Evolutionary conservation across 768 basidiomycete genomes (phyloP), one percentile per base, ranked within the genome.

Genomic region (Strobilomyces echinocephalus): DNA sequence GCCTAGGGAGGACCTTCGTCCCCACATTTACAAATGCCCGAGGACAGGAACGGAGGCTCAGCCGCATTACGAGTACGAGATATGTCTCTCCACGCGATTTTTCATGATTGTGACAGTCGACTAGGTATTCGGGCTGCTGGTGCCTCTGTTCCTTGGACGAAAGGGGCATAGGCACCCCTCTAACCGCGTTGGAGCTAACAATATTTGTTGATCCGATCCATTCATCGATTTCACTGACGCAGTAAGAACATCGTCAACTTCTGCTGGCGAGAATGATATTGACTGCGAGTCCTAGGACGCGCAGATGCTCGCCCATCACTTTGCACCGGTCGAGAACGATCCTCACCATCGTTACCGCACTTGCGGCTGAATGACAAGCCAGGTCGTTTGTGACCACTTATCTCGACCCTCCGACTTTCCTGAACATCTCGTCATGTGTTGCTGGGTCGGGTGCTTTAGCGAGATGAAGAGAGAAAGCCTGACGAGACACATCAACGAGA

Each of bases 401-500:
- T 18, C 65, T 30, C 53, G 8, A 30, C 48, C 50, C 5, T 20
- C 42, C 2, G 51, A 50, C 1, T 57, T 69, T 26, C 9, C 67
- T 16, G 59, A 56, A 0, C 68, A 69, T 46, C 34, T 69, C 12
- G 0, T 71, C 12, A 30, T 0, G 1, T 69, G 69, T 9, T 28
- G 28, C 8, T 28, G 35, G 6, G 8, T 35, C 30, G 30, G 6
- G 3, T 30, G 30, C 30, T 7, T 1, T 30, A 30, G 7, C 30
- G 30, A 30, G 9, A 7, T 30, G 30, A 30, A 30, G 30, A 30
- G 9, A 9, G 30, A 30, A 30, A 30, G 30, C 30, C 30, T 30
- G 30, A 35, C 15, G 35, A 57, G 69, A 15, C 68, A 69, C 16
- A 40, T 69, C 14, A 58, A 56, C 24, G 68, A 69, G 36, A 54